Base-by-base conservation (phyloP, 2,329 filamentous ascomycete genomes). In the Sclerotinia minor region DNA sequence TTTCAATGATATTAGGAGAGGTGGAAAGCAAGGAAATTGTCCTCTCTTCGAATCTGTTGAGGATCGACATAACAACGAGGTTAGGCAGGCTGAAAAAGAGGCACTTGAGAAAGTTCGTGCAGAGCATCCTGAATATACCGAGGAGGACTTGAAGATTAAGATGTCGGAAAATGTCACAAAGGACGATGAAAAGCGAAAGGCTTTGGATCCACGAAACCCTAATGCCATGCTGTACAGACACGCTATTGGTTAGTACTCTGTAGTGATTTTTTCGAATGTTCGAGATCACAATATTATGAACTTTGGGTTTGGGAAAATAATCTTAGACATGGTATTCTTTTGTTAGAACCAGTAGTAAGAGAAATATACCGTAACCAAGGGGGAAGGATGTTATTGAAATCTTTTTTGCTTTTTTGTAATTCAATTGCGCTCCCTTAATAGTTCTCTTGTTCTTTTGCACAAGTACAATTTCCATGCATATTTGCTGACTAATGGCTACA, bases 11-110 rank as follows among this genome's bases (percentile, higher is more conserved):
- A 17, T 67, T 0, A 68, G 32, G 0, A 75, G 81, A 58, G 84
- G 83, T 17, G 83, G 84, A 0, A 83, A 80, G 67, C 60, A 59
- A 0, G 83, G 82, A 1, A 85, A 85, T 69, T 94, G 91, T 70
- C 87, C 88, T 1, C 79, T 94, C 0, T 91, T 90, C 72, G 91
- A 94, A 60, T 82, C 69, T 44, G 79, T 80, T 5, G 84, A 88
- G 71, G 76, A 82, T 54, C 84, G 88, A 4, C 89, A 93, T 71
- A 79, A 87, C 32, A 75, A 83, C 9, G 90, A 92, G 71, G 85
- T 91, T 21, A 81, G 81, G 24, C 81, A 79, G 24, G 91, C 90
- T 1, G 87, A 90, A 72, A 80, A 83, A 59, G 80, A 81, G 52
- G 85, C 86, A 1, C 82, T 85, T 29, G 81, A 83, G 54, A 83